phyloP scores from a whole-genome alignment of 1,284 basidiomycete species.

The Cryptococcus sp. region DNA sequence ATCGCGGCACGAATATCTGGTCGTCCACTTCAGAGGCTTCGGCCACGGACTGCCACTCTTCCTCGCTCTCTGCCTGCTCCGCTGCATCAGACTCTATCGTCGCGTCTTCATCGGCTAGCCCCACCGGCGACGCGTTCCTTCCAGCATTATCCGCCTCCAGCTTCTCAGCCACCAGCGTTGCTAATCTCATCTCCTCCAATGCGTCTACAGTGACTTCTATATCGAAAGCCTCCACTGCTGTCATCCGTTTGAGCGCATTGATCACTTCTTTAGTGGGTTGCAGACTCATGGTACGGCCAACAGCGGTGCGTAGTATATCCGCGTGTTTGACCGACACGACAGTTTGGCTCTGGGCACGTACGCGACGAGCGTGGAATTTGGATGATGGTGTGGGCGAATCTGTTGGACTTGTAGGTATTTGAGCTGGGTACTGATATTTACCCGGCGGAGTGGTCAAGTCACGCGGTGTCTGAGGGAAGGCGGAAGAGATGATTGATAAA shows the following conservation, averaged over 20 bases:
- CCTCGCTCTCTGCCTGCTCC: not conserved
- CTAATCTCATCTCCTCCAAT: conserved; percentile 11
- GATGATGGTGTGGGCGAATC: conserved; percentile 13
- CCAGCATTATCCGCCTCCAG: conserved; percentile 6
- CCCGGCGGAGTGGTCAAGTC: conserved; percentile 4
- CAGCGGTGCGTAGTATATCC: conserved; percentile 21
- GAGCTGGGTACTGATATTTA: not conserved
- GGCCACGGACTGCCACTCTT: not conserved
- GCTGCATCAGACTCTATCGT: not conserved
- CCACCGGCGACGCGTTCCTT: not conserved
- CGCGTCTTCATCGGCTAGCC: not conserved
- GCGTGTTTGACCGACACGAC: conserved; percentile 15
- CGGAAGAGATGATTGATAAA: conserved; percentile 22
- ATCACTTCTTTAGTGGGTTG: conserved; percentile 22
- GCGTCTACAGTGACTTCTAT: not conserved
- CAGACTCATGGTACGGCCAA: conserved; percentile 26
- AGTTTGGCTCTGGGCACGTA: conserved; percentile 18
- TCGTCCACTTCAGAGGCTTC: not conserved
- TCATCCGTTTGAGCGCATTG: conserved; percentile 12
- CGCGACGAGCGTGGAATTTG: conserved; percentile 10
- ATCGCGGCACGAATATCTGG: conserved; percentile 5
- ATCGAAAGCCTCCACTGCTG: not conserved
- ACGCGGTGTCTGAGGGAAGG: conserved; percentile 26
- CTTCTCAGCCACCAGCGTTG: conserved; percentile 6
- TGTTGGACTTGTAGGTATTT: not conserved